Evolutionary conservation across 441 rosid genomes (phyloP), one percentile per base, ranked within the genome.

Genomic region (Sinapis alba): DNA sequence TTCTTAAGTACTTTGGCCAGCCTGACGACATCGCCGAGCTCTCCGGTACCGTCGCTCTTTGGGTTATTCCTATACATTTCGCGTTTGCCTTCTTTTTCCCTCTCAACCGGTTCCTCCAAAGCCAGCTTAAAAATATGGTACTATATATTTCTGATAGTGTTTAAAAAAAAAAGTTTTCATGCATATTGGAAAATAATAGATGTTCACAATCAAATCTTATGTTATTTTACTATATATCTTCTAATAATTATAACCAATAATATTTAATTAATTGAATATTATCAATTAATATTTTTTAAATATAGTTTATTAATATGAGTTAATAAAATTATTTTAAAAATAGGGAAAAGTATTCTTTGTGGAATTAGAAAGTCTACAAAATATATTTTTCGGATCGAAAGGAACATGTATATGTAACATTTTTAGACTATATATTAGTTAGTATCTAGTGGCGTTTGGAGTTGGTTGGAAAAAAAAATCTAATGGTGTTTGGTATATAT

Each of bases 11-110:
- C 12, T 16, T 90, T 0, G 96, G 94, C 2, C 96, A 90, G 81
- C 89, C 92, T 0, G 90, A 89, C 0, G 92, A 86, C 5, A 90
- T 90, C 34, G 97, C 95, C 0, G 93, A 89, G 81, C 65, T 82
- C 69, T 70, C 93, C 0, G 91, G 90, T 8, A 57, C 79, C 36
- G 83, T 80, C 1, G 89, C 95, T 2, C 2, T 76, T 50, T 90
- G 95, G 87, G 41, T 84, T 74, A 85, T 88, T 54, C 97, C 97
- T 7, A 20, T 83, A 28, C 97, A 92, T 58, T 90, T 92, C 32
- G 83, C 94, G 72, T 87, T 84, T 64, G 92, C 97, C 6, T 90
- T 92, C 57, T 76, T 79, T 56, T 90, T 92, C 66, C 96, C 96
- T 6, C 19, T 92, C 66, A 88, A 81, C 56, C 79, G 91, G 50